phyloP scores from a whole-genome alignment of 768 basidiomycete genomes.

The Mrakia hoshinonis region DNA sequence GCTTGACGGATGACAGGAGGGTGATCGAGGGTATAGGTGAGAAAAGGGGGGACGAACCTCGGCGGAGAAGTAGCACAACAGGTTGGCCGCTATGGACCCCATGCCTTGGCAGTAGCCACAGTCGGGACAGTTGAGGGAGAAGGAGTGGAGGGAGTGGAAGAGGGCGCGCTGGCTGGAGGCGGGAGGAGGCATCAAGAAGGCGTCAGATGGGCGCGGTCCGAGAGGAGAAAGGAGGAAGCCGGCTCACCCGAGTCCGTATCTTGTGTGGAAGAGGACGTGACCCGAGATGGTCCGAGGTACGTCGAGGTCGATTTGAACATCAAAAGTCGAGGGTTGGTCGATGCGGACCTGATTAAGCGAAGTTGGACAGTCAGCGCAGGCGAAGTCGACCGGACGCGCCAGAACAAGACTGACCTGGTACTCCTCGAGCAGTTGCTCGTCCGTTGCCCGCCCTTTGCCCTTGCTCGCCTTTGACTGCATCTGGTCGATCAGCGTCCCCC shows the following conservation, averaged over 20 bases:
- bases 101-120: slow-evolving; percentile 99
- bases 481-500: slow-evolving; percentile 66
- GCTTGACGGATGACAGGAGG: neutral
- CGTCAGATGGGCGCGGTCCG: neutral
- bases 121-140: slow-evolving; percentile 69
- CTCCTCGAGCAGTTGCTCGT: slow-evolving; percentile 40
- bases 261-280: slow-evolving; percentile 85
- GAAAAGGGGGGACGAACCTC: slow-evolving; percentile 44
- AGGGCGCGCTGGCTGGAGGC: slow-evolving; percentile 71
- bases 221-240: neutral
- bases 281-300: slow-evolving; percentile 93
- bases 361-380: neutral
- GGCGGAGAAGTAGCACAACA: slow-evolving; percentile 87
- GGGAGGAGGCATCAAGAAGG: neutral
- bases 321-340: slow-evolving; percentile 75
- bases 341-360: slow-evolving; percentile 36
- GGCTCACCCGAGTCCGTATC: slow-evolving; percentile 87
- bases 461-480: slow-evolving; percentile 31
- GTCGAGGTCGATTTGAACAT: slow-evolving; percentile 95
- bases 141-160: slow-evolving; percentile 87
- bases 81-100: slow-evolving; percentile 91
- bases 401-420: slow-evolving; percentile 35
- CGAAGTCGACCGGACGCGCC: neutral
- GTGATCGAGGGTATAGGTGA: neutral
- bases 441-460: slow-evolving; percentile 36